phyloP scores from a whole-genome alignment of 257 asterid species.

The Solanum bukasovii region DNA sequence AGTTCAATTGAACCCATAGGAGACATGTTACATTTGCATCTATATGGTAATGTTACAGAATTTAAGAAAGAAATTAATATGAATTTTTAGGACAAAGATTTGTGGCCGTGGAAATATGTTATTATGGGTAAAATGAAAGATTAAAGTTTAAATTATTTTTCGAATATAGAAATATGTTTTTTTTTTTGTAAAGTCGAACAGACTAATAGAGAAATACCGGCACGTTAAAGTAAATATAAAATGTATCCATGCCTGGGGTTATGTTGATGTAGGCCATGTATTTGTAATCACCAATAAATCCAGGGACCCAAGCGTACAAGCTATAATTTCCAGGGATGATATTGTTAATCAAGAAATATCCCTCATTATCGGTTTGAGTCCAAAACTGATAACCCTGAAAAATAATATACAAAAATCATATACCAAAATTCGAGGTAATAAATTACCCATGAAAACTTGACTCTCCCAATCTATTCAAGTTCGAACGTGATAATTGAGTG shows the following conservation, averaged over 20 bases:
- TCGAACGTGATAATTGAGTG: not conserved
- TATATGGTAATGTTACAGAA: not conserved
- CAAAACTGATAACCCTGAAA: constrained; percentile 8
- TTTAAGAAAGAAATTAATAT: not conserved
- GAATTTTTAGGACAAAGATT: not conserved
- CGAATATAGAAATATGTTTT: not conserved
- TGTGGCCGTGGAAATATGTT: not conserved
- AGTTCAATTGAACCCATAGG: not conserved
- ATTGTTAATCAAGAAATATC: not conserved
- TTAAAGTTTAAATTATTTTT: not conserved
- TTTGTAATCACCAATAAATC: constrained; percentile 2
- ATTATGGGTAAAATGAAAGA: not conserved
- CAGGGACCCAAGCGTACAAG: constrained; percentile 10
- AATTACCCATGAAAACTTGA: not conserved
- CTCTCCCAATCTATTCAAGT: not conserved
- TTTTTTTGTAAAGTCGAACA: not conserved
- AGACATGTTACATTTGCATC: not conserved
- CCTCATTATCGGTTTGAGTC: not conserved
- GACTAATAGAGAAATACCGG: not conserved
- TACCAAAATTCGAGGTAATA: not conserved
- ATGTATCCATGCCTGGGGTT: not conserved
- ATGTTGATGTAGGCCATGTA: not conserved
- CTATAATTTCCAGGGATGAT: constrained; percentile 3
- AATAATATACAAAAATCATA: not conserved
- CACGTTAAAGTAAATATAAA: not conserved